Evolutionary conservation across 2,329 filamentous ascomycete species (phyloP).

Genomic region (Phaeosphaeriaceae sp.): DNA sequence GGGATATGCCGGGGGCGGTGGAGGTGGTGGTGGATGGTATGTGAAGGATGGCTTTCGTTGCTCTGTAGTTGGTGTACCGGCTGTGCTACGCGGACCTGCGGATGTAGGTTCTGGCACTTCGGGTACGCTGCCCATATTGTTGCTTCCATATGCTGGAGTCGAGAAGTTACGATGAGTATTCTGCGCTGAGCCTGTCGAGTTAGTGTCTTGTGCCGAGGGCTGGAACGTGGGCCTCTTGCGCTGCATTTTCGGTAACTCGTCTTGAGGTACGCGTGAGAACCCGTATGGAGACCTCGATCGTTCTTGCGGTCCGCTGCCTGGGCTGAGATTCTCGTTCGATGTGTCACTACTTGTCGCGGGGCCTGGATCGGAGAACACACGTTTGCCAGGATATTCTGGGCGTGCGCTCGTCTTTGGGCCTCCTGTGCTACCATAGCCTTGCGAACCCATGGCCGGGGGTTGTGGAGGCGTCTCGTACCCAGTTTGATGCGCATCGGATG

Average conservation of each 20-base stretch:
- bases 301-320: neutral
- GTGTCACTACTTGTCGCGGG: neutral
- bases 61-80: neutral
- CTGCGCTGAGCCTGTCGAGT: neutral
- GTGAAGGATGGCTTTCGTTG: constrained; percentile 1
- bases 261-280: constrained; percentile 5
- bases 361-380: constrained; percentile 5
- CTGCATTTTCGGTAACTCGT: constrained; percentile 1
- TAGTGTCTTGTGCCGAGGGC: neutral
- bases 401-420: neutral
- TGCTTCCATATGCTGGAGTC: neutral
- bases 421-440: neutral
- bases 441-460: too few relatives aligned
- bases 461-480: neutral
- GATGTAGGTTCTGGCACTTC: neutral
- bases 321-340: neutral
- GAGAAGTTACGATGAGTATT: constrained; percentile 1
- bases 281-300: constrained; percentile 3
- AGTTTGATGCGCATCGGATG: neutral
- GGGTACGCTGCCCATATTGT: constrained; percentile 2
- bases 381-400: neutral
- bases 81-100: neutral
- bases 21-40: constrained; percentile 2
- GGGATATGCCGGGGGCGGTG: neutral
- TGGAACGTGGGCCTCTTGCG: neutral